Percentiles rank a stretch among this genome's conserved stretches.
Conservation (phyloP, 176 grass and related monocot genomes). For the Musa acuminata region DNA sequence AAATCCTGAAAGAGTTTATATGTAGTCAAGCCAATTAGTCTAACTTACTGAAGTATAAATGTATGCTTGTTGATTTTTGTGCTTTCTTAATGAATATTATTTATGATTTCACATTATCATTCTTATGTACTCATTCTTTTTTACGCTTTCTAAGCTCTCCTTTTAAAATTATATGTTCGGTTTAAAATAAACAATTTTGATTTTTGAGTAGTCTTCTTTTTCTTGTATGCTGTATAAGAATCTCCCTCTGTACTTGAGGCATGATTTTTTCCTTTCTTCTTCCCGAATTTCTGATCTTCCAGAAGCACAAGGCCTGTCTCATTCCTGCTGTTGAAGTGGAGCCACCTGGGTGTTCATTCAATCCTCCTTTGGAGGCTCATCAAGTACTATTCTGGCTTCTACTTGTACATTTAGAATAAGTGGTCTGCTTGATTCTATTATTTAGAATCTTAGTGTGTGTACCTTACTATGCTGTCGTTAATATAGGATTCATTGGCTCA, state of each 20-base stretch:
- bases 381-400: constrained; percentile 30
- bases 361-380: constrained; percentile 78
- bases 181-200: too few relatives aligned
- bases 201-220: neutral
- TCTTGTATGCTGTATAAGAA: neutral
- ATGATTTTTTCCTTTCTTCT: neutral
- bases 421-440: neutral
- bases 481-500: constrained; percentile 71
- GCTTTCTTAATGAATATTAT: neutral
- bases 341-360: constrained; percentile 76
- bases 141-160: neutral
- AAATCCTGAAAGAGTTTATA: neutral
- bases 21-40: neutral
- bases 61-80: neutral
- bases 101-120: neutral
- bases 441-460: neutral
- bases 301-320: constrained; percentile 35
- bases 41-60: neutral
- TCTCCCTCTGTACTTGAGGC: neutral
- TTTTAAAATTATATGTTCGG: neutral
- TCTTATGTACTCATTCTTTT: neutral
- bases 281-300: constrained; percentile 10
- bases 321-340: constrained; percentile 92
- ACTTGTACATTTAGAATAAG: neutral
- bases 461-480: constrained; percentile 14